These are phyloP conservation scores for Chalciporus chontae DNA, from an alignment of 768 basidiomycete species.

Conservation along the genomic window DNA sequence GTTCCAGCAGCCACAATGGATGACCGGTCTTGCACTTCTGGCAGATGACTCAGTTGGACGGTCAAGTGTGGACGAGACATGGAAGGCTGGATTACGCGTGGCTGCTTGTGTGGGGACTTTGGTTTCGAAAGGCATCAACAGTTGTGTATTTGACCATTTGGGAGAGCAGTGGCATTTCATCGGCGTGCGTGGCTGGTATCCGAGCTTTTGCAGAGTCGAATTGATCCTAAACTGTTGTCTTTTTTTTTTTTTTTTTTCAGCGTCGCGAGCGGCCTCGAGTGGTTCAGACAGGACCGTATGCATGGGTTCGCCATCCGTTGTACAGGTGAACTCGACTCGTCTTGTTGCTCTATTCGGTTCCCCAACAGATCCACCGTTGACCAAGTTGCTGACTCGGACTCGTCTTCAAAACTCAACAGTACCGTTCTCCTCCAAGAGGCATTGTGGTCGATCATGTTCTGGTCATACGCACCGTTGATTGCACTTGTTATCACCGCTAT, in stretches of 20 bases:
- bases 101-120: neutral
- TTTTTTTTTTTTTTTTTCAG: conserved; percentile 5
- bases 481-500: conserved; percentile 8
- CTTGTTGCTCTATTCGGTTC: neutral
- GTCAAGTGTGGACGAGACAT: neutral
- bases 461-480: conserved; percentile 26
- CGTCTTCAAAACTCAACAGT: neutral
- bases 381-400: no score
- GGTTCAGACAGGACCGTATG: conserved; percentile 29
- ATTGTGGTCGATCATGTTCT: conserved; percentile 16
- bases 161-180: neutral
- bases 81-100: neutral
- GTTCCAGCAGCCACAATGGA: conserved; percentile 31
- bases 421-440: conserved; percentile 11
- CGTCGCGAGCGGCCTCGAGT: conserved; percentile 25
- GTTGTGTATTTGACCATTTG: neutral
- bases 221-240: neutral
- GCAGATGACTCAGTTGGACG: neutral
- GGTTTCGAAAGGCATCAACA: neutral
- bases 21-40: conserved; percentile 6
- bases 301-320: conserved; percentile 30
- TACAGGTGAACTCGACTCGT: conserved; percentile 20
- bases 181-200: neutral
- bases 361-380: neutral
- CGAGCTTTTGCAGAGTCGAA: no score